These are phyloP conservation scores for Phaeoacremonium minimum DNA, from an alignment of 2,329 filamentous ascomycete genomes.

Conservation along the genomic window DNA sequence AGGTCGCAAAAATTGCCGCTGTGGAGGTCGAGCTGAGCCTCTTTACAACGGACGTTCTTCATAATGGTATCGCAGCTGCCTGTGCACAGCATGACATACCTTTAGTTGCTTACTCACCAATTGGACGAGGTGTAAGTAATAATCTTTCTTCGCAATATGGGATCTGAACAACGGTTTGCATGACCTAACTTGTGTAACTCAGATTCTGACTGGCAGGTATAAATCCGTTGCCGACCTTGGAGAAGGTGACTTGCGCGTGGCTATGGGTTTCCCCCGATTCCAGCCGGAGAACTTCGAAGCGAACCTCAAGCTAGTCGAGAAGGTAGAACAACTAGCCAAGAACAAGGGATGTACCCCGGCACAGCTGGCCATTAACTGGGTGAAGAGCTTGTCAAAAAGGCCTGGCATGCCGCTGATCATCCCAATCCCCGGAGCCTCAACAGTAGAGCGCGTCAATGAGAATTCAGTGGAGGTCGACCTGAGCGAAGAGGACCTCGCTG, in stretches of 20 bases:
- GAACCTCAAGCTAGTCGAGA: conserved; percentile 45
- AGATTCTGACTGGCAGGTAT: neutral
- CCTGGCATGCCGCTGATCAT: conserved; percentile 36
- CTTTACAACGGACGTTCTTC: conserved; percentile 40
- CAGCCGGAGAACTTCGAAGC: conserved; percentile 44
- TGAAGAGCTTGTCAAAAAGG: conserved; percentile 29
- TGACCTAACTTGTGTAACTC: neutral
- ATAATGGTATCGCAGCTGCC: conserved; percentile 44
- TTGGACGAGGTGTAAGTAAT: conserved; percentile 45
- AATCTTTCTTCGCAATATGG: neutral
- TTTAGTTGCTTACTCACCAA: conserved; percentile 54
- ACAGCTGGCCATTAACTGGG: conserved; percentile 51
- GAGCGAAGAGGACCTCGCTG: conserved; percentile 42
- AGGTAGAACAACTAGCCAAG: conserved; percentile 39
- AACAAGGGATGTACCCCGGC: conserved; percentile 41
- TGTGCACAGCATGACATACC: conserved; percentile 51
- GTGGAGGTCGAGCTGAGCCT: conserved; percentile 53
- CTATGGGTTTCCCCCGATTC: conserved; percentile 36
- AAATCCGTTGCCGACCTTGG: neutral
- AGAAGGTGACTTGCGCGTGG: neutral
- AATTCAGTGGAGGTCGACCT: conserved; percentile 50
- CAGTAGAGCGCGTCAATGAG: conserved; percentile 42
- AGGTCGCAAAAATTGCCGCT: conserved; percentile 36
- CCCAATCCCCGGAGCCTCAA: conserved; percentile 47
- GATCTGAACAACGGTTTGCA: neutral